These are phyloP conservation scores for Chrysosphaeria jannelii DNA, from an alignment of 2,329 filamentous ascomycete genomes.

Conservation along the genomic window DNA sequence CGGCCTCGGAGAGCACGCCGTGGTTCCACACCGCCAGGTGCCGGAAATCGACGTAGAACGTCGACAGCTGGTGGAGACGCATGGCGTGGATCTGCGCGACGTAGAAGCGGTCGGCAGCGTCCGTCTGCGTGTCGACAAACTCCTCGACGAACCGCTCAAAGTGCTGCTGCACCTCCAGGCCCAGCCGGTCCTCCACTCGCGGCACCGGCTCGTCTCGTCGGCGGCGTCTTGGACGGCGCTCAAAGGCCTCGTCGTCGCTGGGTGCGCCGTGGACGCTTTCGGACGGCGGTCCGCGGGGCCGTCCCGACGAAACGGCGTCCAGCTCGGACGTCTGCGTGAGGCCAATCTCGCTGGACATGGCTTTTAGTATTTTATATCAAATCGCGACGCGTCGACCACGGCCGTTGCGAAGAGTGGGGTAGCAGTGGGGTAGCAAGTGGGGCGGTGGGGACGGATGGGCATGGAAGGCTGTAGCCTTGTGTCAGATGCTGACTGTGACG, in stretches of 20 bases:
- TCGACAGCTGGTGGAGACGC: constrained; percentile 44
- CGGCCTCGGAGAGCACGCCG: constrained; percentile 55
- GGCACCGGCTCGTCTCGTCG: constrained; percentile 24
- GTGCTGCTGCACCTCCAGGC: constrained; percentile 40
- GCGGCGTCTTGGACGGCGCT: constrained; percentile 25
- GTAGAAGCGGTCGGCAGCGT: constrained; percentile 58
- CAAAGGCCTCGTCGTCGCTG: constrained; percentile 34
- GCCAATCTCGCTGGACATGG: too few species aligned
- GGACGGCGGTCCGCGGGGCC: constrained; percentile 27
- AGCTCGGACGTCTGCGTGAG: constrained; percentile 20
- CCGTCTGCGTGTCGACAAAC: constrained; percentile 34
- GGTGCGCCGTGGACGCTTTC: constrained; percentile 23
- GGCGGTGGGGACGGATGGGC: not conserved
- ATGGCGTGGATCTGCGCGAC: constrained; percentile 58
- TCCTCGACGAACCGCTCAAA: constrained; percentile 58
- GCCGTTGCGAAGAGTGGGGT: constrained; percentile 1
- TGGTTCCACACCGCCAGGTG: constrained; percentile 54
- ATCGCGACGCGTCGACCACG: constrained; percentile 18
- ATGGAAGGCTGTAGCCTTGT: not conserved
- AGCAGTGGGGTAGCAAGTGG: not conserved
- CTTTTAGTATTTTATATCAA: constrained; percentile 25
- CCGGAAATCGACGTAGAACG: constrained; percentile 63
- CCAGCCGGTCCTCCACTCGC: constrained; percentile 46
- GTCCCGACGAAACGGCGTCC: constrained; percentile 13
- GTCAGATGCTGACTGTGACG: not conserved